phyloP scores from a whole-genome alignment of 768 basidiomycete genomes.

The Mycena galopus region DNA sequence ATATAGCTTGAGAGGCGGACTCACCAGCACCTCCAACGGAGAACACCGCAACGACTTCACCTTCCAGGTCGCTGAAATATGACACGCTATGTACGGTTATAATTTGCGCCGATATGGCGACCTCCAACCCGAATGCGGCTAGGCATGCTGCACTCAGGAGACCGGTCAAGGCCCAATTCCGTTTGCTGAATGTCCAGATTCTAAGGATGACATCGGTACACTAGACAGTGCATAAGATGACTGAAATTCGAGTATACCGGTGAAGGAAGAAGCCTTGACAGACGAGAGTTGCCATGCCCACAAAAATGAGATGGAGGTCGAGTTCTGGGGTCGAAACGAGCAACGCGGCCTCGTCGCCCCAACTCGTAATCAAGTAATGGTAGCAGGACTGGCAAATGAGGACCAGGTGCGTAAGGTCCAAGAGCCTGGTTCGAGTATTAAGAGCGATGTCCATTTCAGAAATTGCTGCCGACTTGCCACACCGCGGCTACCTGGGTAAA shows the following conservation, averaged over 20 bases:
- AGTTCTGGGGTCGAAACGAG: neutral
- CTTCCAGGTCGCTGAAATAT: neutral
- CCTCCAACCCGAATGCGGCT: neutral
- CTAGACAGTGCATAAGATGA: too few relatives aligned
- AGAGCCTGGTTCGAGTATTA: too few relatives aligned
- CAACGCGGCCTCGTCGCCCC: slow-evolving; percentile 15
- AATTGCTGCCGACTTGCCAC: too few relatives aligned
- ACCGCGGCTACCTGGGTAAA: too few relatives aligned
- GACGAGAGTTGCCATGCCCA: slow-evolving; percentile 15
- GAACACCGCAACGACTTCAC: slow-evolving; percentile 21
- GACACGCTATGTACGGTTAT: slow-evolving; percentile 9
- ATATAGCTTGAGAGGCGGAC: too few relatives aligned
- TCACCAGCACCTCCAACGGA: slow-evolving; percentile 12
- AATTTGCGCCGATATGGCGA: slow-evolving; percentile 11
- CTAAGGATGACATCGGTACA: neutral
- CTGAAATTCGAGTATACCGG: slow-evolving; percentile 12
- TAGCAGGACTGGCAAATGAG: slow-evolving; percentile 26
- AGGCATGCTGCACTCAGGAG: slow-evolving; percentile 11
- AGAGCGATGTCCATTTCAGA: too few relatives aligned
- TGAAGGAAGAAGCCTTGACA: slow-evolving; percentile 33
- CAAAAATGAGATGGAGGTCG: slow-evolving; percentile 28
- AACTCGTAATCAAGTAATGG: slow-evolving; percentile 32
- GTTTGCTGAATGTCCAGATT: slow-evolving; percentile 31
- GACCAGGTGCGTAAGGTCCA: slow-evolving; percentile 20
- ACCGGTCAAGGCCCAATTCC: slow-evolving; percentile 16